phyloP scores from a whole-genome alignment of 345 rosid genomes.

The Corchorus capsularis region DNA sequence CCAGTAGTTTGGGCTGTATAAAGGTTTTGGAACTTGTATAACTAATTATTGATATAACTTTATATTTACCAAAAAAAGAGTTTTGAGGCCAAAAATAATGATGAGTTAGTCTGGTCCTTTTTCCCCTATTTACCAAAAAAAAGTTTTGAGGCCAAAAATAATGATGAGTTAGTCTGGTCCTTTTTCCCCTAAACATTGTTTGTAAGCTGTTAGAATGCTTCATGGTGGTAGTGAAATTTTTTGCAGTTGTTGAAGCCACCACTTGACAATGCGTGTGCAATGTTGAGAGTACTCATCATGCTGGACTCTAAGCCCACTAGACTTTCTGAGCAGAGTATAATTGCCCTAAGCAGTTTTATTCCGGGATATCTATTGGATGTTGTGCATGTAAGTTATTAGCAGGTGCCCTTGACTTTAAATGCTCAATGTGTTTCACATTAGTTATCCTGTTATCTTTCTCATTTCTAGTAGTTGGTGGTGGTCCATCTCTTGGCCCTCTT shows the following conservation, averaged over 20 bases:
- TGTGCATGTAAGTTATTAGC: slow-evolving; percentile 48
- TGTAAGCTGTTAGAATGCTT: background rate
- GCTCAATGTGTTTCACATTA: slow-evolving; percentile 1
- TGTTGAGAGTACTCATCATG: slow-evolving; percentile 60
- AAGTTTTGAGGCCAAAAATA: no score
- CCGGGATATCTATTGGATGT: slow-evolving; percentile 59
- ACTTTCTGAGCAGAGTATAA: slow-evolving; percentile 61
- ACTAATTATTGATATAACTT: no score
- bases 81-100: no score
- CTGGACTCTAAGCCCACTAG: slow-evolving; percentile 74
- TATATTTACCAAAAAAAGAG: no score
- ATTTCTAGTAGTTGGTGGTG: slow-evolving; percentile 8
- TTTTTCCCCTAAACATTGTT: background rate
- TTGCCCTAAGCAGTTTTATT: slow-evolving; percentile 50
- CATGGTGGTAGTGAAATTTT: slow-evolving; percentile 19
- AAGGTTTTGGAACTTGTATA: no score
- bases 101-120: background rate
- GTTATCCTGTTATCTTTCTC: background rate
- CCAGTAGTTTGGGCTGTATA: background rate
- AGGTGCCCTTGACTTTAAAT: background rate
- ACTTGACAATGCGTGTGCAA: slow-evolving; percentile 64
- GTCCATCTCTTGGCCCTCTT: slow-evolving; percentile 6
- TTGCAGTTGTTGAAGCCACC: slow-evolving; percentile 51
- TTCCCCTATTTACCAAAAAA: no score
- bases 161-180: background rate